These are phyloP conservation scores for Marchantia paleacea DNA, from an alignment of 225 moss, liverwort and hornwort species.

Conservation along the genomic window DNA sequence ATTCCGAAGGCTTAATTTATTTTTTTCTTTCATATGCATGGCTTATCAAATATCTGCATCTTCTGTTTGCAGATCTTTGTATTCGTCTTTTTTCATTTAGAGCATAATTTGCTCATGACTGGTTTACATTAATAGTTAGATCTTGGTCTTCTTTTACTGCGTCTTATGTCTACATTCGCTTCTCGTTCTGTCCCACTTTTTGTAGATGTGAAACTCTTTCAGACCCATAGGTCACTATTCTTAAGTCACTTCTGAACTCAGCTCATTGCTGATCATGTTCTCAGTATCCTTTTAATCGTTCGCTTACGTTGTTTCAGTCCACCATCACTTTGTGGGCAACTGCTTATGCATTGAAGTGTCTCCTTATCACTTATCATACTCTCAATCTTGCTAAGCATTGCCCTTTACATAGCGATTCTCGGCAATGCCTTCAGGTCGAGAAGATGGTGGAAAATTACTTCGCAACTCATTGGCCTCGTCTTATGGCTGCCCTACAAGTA, in stretches of 20 bases:
- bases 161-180: too few species aligned
- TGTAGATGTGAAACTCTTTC: background rate
- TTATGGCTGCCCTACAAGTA: slow-evolving; percentile 45
- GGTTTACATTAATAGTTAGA: too few species aligned
- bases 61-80: background rate
- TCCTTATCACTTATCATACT: background rate
- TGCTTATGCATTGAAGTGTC: too few species aligned
- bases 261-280: background rate
- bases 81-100: too few species aligned
- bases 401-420: background rate
- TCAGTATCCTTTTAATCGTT: background rate
- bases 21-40: background rate
- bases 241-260: too few species aligned
- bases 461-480: slow-evolving; percentile 55
- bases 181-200: background rate
- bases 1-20: background rate
- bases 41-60: background rate
- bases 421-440: slow-evolving; percentile 49
- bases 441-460: slow-evolving; percentile 77
- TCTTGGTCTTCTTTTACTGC: too few species aligned
- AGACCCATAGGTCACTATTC: background rate
- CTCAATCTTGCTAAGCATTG: background rate
- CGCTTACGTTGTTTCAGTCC: too few species aligned
- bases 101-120: too few species aligned
- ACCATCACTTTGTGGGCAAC: background rate